Base-by-base conservation (phyloP, 768 basidiomycete genomes). In the Suillus decipiens region DNA sequence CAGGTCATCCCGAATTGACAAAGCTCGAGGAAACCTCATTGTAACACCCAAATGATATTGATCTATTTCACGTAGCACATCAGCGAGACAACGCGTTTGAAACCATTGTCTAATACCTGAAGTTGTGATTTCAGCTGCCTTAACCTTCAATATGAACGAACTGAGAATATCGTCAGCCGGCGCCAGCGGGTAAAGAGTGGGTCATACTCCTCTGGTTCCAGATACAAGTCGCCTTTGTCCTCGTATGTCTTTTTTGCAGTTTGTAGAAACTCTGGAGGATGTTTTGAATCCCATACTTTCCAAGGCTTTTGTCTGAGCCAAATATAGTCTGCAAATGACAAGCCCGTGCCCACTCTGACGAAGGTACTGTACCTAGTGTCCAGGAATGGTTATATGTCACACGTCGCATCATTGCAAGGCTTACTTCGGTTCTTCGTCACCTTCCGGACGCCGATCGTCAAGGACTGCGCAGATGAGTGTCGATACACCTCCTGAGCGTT, bases 91-190 rank as follows among this genome's bases (percentile, higher is more conserved):
- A 39, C 15, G 24, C 55, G 5, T 19, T 41, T 15, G 19, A 28
- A n/a, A 50, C 39, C 28, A 62, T 73, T 45, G n/a, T 9, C 66
- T 19, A 66, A 66, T 63, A 89, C 94, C 90, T 50, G 92, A 84
- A 11, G 82, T 77, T 2, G 87, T 87, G 59, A 99, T 93, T 72
- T 98, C 95, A 0, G 96, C 92, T 0, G 93, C 96, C 76, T 99
- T 99, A 61, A 99, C 86, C 69, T 91, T 91, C 67, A 99, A 64
- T 41, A 98, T 90, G 74, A 99, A 99, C 0, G 96, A 97, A 68
- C 96, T 97, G 64, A 56, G 22, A 55, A 37, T 48, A 67, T 50
- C 64, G 66, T 33, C 33, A 42, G 41, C 14, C 47, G 3, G 34
- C 51, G 53, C 48, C 24, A 12, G 37, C 11, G 53, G 59, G 36